phyloP scores from a whole-genome alignment of 768 basidiomycete genomes.

The Ramaria rubella region DNA sequence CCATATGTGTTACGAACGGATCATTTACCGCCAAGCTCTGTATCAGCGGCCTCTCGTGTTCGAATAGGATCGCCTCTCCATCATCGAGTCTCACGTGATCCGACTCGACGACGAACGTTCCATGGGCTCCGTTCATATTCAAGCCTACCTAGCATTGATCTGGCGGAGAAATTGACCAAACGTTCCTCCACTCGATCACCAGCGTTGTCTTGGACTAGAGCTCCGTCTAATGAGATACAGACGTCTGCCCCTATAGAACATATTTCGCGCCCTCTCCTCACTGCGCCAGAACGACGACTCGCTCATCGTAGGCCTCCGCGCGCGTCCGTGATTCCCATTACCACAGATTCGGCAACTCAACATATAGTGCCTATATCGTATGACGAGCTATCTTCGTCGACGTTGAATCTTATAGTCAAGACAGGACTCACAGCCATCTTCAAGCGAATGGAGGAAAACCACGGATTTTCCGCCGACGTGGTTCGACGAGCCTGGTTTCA shows the following conservation, averaged over 20 bases:
- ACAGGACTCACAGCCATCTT: conserved; percentile 30
- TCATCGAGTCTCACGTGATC: neutral
- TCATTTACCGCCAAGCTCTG: neutral
- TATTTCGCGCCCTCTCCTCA: neutral
- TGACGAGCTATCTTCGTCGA: conserved; percentile 13
- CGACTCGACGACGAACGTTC: neutral
- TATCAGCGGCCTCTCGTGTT: neutral
- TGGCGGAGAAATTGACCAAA: neutral
- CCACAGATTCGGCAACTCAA: neutral
- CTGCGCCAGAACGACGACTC: neutral
- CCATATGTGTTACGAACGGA: neutral
- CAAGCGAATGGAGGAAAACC: conserved; percentile 37
- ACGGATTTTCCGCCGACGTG: conserved; percentile 36
- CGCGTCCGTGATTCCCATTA: neutral
- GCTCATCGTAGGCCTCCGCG: neutral
- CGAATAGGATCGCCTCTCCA: neutral
- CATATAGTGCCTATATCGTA: neutral
- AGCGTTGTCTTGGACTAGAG: neutral
- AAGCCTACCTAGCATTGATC: neutral
- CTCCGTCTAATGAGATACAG: neutral
- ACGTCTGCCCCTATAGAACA: neutral
- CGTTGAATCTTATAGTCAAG: conserved; percentile 16
- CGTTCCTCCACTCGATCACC: neutral
- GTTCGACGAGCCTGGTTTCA: conserved; percentile 23
- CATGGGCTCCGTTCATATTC: neutral